Base-by-base conservation (phyloP, 2,329 filamentous ascomycete species). In the Pseudohalonectria lignicola region DNA sequence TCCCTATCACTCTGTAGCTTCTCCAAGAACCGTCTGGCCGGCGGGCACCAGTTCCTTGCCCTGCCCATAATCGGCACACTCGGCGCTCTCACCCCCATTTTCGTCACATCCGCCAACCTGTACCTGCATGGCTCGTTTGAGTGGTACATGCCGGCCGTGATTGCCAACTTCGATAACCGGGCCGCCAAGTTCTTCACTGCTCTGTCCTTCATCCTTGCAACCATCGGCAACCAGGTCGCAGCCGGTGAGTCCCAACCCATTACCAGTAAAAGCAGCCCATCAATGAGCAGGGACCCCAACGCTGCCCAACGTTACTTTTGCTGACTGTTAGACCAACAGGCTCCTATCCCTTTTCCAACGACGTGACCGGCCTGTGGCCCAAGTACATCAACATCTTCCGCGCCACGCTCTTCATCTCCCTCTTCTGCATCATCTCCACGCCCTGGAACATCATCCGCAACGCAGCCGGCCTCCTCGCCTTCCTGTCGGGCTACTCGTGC, bases 381-480 rank as follows among this genome's bases (percentile, higher is more conserved):
- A 26, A 26, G 23, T 26, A 26, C 23, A 26, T 26, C 23, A 19
- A 39, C n/a, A 15, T 31, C 17, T 18, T 39, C 33, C 12, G n/a
- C 6, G 18, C 39, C 3, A 19, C 28, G n/a, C 39, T 33, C 7
- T 49, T 51, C 21, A 12, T 48, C 4, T 12, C 17, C 3, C 25
- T 20, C 2, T 34, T 52, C 1, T 48, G 43, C 10, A 16, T 53
- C 20, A 39, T 52, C 9, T 41, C 49, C 18, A 50, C 23, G 23
- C 23, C 23, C 23, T 26, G 23, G 23, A 26, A 26, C 23, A 26
- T 26, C 23, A 26, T 26, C 23, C 23, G 23, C 23, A 26, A 26
- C 23, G 23, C 23, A 26, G 23, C 23, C 23, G 23, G 23, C 23
- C 23, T 26, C 23, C 23, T 26, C 23, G 23, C 23, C 23, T 26